phyloP scores from a whole-genome alignment of 2,329 filamentous ascomycete species.

The Hysterium pulicare region DNA sequence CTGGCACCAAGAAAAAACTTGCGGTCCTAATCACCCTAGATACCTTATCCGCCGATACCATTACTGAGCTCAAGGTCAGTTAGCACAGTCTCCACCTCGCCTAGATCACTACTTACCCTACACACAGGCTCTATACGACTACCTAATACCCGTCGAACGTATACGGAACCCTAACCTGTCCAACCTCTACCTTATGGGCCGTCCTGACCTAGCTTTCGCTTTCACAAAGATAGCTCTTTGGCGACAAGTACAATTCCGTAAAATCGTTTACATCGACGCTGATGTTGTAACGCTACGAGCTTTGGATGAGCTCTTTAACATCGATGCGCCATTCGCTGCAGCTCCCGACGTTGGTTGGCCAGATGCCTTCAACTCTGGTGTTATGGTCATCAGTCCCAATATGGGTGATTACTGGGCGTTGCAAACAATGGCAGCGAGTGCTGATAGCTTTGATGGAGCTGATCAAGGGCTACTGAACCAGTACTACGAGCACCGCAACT shows the following conservation, averaged over 20 bases:
- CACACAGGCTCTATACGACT: slow-evolving; percentile 73
- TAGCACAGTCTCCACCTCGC: background rate
- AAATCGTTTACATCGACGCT: slow-evolving; percentile 91
- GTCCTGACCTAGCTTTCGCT: slow-evolving; percentile 82
- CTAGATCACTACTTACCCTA: slow-evolving; percentile 3
- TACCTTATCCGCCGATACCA: slow-evolving; percentile 68
- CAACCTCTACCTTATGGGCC: slow-evolving; percentile 89
- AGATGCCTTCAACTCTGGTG: slow-evolving; percentile 95
- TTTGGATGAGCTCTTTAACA: slow-evolving; percentile 85
- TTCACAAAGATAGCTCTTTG: slow-evolving; percentile 97
- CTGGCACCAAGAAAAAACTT: slow-evolving; percentile 79
- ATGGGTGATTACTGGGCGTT: slow-evolving; percentile 85
- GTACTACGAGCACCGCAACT: slow-evolving; percentile 74
- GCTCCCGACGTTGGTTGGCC: slow-evolving; percentile 97
- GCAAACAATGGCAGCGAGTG: slow-evolving; percentile 75
- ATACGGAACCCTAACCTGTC: slow-evolving; percentile 73
- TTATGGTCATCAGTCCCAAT: slow-evolving; percentile 87
- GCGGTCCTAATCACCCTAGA: slow-evolving; percentile 81
- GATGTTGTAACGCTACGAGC: slow-evolving; percentile 89
- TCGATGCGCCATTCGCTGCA: slow-evolving; percentile 61
- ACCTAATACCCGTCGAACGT: slow-evolving; percentile 78
- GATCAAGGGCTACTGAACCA: slow-evolving; percentile 95
- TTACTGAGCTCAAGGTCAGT: slow-evolving; percentile 73
- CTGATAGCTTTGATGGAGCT: slow-evolving; percentile 93
- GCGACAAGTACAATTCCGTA: slow-evolving; percentile 84